Evolutionary conservation across 23 red algal species (phyloP), one percentile per base, ranked within the genome.

Genomic region (Cyanidiococcus yangmingshanensis): DNA sequence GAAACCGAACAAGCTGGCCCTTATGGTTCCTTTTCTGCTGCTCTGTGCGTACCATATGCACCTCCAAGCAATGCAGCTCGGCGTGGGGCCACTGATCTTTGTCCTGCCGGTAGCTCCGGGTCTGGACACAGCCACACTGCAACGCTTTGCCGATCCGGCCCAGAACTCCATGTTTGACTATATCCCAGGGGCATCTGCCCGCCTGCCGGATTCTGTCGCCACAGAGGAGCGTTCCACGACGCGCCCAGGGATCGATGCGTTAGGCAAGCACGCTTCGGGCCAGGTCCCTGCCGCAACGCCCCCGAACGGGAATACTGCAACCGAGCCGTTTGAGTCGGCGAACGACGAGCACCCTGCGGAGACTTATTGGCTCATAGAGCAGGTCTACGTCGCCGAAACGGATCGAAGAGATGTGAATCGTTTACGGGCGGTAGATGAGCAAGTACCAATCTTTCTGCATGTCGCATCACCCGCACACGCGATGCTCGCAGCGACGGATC

Each of bases 1-100:
- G 1, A 81, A 81, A 29, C 27, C 59, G 3, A 57, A 38, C 58
- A 81, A 81, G 38, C 25, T 81, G 3, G 78, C 45, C 17, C 38
- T 58, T 17, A 40, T 81, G 45, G 78, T 81, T 1, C 78, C 78
- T 0, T 58, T 81, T 32, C 30, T 81, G 58, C 68, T 81, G 59
- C 45, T 30, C 16, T 41, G 63, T 29, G 63, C 63, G n/a, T 71
- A 71, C 27, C 32, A 35, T 25, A 71, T 71, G 27, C 21, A 25
- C n/a, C 15, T 25, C 16, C 63, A 29, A 2, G 63, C 63, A 31
- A 2, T 2, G 68, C 34, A 25, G 16, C 21, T 54, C 12, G 45
- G 45, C 21, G 45, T 54, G 7, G 45, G 45, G 12, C 45, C 45
- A 7, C 33, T 41, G 54, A 38, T 39, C 2, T 81, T 81, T 41